Conservation (phyloP, 2,329 filamentous ascomycete species). For the Stagonosporopsis chrysanthemi region DNA sequence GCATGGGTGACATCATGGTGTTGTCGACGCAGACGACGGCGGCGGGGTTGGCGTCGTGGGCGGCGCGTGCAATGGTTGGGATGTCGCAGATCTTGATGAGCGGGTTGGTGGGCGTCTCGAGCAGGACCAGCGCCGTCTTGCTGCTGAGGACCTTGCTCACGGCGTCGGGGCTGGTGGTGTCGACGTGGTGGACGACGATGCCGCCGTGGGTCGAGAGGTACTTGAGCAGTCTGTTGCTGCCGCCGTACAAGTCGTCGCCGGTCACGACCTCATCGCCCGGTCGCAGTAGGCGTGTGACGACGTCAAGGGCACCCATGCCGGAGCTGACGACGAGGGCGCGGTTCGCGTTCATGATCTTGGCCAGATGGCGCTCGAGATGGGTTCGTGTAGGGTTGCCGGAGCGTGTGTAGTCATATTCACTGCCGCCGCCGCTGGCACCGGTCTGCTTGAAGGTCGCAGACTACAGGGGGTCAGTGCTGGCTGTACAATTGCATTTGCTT, state of each 20-base stretch:
- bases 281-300: slow-evolving; percentile 87
- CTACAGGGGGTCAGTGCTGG: slow-evolving; percentile 50
- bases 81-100: slow-evolving; percentile 98
- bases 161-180: slow-evolving; percentile 80
- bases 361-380: slow-evolving; percentile 93
- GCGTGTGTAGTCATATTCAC: slow-evolving; percentile 97
- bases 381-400: slow-evolving; percentile 97
- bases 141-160: slow-evolving; percentile 73
- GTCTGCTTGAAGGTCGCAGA: slow-evolving; percentile 98
- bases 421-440: slow-evolving; percentile 76
- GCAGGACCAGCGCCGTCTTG: slow-evolving; percentile 93
- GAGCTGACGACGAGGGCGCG: slow-evolving; percentile 93
- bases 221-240: slow-evolving; percentile 90
- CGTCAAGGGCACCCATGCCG: slow-evolving; percentile 96
- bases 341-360: slow-evolving; percentile 97
- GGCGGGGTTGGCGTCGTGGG: slow-evolving; percentile 78
- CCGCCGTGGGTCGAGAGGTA: slow-evolving; percentile 89
- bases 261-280: slow-evolving; percentile 97
- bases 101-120: slow-evolving; percentile 97
- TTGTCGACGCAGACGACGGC: slow-evolving; percentile 94
- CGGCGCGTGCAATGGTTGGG: slow-evolving; percentile 74
- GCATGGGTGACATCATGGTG: slow-evolving; percentile 96
- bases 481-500: background rate
- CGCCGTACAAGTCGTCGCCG: slow-evolving; percentile 95
- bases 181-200: slow-evolving; percentile 94